Evolutionary conservation across 169 alveolate species (phyloP).

Genomic region (Plasmodium sp.): DNA sequence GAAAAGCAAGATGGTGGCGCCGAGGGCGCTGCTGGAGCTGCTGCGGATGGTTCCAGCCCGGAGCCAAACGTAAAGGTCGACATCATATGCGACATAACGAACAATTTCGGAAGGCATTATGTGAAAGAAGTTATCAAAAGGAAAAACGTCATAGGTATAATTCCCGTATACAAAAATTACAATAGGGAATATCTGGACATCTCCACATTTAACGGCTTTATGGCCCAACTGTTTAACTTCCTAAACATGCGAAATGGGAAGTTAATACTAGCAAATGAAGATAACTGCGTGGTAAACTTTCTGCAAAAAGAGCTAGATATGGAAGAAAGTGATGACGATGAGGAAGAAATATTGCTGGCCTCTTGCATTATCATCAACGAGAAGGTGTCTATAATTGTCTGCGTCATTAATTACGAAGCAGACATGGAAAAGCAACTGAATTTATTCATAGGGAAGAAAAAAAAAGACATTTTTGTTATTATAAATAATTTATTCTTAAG

Average conservation of each 20-base stretch:
- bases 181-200: conserved; percentile 62
- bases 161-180: conserved; percentile 60
- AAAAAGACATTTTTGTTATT: conserved; percentile 26
- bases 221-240: conserved; percentile 53
- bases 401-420: conserved; percentile 65
- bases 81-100: conserved; percentile 66
- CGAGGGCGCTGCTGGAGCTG: background rate
- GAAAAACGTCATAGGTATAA: conserved; percentile 58
- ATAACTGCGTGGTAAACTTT: conserved; percentile 26
- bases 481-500: conserved; percentile 58
- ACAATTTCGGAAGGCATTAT: conserved; percentile 69
- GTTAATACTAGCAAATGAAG: conserved; percentile 69
- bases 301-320: conserved; percentile 3
- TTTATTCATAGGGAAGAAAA: conserved; percentile 41
- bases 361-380: conserved; percentile 60
- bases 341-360: conserved; percentile 22
- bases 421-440: conserved; percentile 62
- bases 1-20: background rate
- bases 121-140: conserved; percentile 19
- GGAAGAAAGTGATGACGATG: background rate
- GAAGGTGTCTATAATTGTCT: conserved; percentile 52
- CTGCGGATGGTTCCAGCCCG: background rate
- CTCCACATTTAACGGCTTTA: conserved; percentile 27
- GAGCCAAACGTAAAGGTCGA: conserved; percentile 17
- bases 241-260: conserved; percentile 66